A percentile compares a stretch with the other conserved stretches of the same genome.
These are phyloP conservation scores for Agastache rugosa DNA, from an alignment of 257 asterid genomes.

Conservation along the genomic window DNA sequence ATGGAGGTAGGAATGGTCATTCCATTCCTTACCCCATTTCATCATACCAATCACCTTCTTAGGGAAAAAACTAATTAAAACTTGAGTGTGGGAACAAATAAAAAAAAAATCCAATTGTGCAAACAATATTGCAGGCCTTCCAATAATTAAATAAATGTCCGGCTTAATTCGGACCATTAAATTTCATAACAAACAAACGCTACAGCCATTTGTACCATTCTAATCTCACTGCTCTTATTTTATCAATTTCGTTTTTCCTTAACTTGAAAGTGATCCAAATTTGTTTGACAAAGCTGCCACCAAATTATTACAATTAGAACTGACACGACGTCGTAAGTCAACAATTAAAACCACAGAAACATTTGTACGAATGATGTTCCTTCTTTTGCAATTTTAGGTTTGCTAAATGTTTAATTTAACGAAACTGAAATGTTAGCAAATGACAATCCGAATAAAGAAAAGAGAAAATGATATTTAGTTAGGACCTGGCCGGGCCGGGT, in stretches of 20 bases:
- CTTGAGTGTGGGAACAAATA: too few relatives aligned
- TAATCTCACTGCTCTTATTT: neutral
- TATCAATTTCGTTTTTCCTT: neutral
- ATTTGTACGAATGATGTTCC: neutral
- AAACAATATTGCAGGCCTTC: too few relatives aligned
- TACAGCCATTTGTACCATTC: conserved; percentile 25
- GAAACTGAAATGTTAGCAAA: conserved; percentile 7
- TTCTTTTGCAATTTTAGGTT: conserved; percentile 31
- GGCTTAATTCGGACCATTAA: neutral
- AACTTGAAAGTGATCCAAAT: conserved; percentile 22
- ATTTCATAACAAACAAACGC: conserved; percentile 5
- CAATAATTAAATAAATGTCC: neutral
- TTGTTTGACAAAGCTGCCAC: neutral
- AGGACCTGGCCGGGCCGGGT: too few relatives aligned
- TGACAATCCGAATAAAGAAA: neutral
- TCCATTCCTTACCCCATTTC: too few relatives aligned
- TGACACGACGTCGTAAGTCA: neutral
- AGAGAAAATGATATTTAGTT: too few relatives aligned
- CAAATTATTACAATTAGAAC: neutral
- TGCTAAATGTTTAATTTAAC: neutral
- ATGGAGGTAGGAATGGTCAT: too few relatives aligned
- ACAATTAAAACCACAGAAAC: neutral
- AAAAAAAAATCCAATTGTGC: too few relatives aligned
- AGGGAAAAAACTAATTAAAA: too few relatives aligned
- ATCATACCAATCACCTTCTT: too few relatives aligned